phyloP scores from a whole-genome alignment of 2,329 filamentous ascomycete genomes.

The Sporothrix pseudoabietina region DNA sequence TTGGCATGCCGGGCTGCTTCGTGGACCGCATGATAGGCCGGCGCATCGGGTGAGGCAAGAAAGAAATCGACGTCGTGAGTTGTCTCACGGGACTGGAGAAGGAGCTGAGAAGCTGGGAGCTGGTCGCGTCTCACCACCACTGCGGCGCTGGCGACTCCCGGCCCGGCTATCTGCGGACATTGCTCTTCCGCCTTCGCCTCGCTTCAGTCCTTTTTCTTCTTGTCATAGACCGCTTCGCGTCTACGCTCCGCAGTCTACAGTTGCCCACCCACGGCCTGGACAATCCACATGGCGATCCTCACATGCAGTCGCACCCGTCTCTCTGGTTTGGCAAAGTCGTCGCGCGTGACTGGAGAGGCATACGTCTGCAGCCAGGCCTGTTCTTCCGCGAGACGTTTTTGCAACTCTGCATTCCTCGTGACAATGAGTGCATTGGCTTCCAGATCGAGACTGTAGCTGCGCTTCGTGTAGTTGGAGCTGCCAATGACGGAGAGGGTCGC shows the following conservation, averaged over 20 bases:
- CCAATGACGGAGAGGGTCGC: conserved; percentile 73
- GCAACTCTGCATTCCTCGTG: conserved; percentile 73
- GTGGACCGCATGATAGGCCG: too few species aligned
- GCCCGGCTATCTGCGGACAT: not conserved
- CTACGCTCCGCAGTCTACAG: conserved; percentile 51
- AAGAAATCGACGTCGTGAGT: too few species aligned
- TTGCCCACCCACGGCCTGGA: conserved; percentile 82
- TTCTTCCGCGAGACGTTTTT: conserved; percentile 74
- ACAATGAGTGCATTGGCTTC: conserved; percentile 87
- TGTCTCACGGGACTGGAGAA: too few species aligned
- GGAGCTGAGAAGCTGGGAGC: too few species aligned
- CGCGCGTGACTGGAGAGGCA: conserved; percentile 66
- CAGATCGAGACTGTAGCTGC: conserved; percentile 88
- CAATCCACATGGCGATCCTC: conserved; percentile 90
- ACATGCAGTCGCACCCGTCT: conserved; percentile 84
- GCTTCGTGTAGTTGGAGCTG: conserved; percentile 92
- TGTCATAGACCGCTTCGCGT: too few species aligned
- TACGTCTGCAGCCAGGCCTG: conserved; percentile 77
- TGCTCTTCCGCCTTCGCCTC: not conserved
- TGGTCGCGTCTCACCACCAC: too few species aligned
- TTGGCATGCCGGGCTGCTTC: too few species aligned
- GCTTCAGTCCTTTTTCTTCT: not conserved
- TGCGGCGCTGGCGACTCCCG: too few species aligned
- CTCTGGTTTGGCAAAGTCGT: conserved; percentile 80
- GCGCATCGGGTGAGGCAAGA: too few species aligned